Evolutionary conservation across 2,329 filamentous ascomycete species (phyloP).

Genomic region (Calonectria montana): DNA sequence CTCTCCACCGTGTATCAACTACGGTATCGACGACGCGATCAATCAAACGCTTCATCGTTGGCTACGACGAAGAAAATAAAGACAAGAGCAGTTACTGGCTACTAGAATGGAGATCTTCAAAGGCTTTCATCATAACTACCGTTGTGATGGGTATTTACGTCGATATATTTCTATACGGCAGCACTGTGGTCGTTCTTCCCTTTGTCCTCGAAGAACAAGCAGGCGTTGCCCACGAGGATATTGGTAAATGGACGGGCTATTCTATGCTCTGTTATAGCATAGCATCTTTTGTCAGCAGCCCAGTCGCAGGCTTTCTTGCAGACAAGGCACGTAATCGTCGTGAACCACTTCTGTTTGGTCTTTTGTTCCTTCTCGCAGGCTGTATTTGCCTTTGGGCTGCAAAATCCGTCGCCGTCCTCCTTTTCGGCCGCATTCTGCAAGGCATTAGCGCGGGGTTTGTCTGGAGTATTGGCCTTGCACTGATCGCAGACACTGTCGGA

Average conservation of each 20-base stretch:
- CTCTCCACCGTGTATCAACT: not conserved
- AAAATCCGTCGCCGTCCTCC: not conserved
- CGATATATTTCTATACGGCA: conserved; percentile 30
- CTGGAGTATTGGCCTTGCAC: conserved; percentile 28
- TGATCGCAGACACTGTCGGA: conserved; percentile 25
- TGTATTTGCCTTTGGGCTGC: conserved; percentile 20
- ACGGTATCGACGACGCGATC: not conserved
- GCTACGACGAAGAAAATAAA: not conserved
- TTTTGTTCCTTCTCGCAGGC: conserved; percentile 15
- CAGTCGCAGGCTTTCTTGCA: conserved; percentile 20
- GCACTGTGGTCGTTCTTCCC: conserved; percentile 27
- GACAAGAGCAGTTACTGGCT: not conserved
- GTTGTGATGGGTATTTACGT: conserved; percentile 27
- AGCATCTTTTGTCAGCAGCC: conserved; percentile 18
- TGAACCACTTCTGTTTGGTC: conserved; percentile 17
- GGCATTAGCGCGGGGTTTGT: conserved; percentile 21
- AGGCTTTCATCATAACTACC: conserved; percentile 20
- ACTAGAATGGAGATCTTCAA: conserved; percentile 14
- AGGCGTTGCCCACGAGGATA: not conserved
- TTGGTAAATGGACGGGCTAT: conserved; percentile 15
- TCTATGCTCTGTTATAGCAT: conserved; percentile 27
- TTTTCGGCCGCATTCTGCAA: conserved; percentile 21
- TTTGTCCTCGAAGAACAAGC: conserved; percentile 25
- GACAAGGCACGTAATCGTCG: conserved; percentile 23
- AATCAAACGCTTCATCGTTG: conserved; percentile 6